A percentile compares a stretch with the other conserved stretches of the same genome.
These are phyloP conservation scores for Gynandropsis gynandra DNA, from an alignment of 345 rosid species.

Conservation along the genomic window DNA sequence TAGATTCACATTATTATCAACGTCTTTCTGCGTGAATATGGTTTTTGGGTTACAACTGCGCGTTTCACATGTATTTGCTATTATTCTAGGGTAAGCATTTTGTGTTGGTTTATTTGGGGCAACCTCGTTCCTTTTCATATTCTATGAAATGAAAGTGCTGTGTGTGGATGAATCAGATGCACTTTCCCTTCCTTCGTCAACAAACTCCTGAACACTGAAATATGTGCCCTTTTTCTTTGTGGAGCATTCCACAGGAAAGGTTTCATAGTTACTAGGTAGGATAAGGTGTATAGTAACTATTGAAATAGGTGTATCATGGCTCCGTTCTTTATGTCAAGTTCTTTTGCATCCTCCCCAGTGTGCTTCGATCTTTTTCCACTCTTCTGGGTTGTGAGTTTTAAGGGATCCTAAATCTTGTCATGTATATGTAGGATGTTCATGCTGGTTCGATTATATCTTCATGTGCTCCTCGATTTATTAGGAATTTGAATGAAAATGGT, in stretches of 20 bases:
- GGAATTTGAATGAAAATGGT: slow-evolving; percentile 17
- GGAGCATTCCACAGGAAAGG: slow-evolving; percentile 7
- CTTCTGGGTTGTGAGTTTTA: slow-evolving; percentile 2
- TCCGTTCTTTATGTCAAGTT: slow-evolving; percentile 7
- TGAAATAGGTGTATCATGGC: slow-evolving; percentile 6
- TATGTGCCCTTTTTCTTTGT: neutral
- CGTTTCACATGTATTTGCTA: too few species aligned
- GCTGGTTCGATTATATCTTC: slow-evolving; percentile 28
- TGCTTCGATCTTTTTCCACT: slow-evolving; percentile 1
- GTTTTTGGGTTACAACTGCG: neutral
- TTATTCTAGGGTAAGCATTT: too few species aligned
- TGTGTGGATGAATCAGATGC: neutral
- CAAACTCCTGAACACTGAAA: slow-evolving; percentile 4
- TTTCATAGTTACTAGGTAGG: neutral
- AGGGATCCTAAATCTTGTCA: slow-evolving; percentile 6
- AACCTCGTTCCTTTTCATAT: too few species aligned
- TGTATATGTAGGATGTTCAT: slow-evolving; percentile 32
- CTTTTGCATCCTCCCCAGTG: neutral
- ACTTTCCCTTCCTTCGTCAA: neutral
- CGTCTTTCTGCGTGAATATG: slow-evolving; percentile 4
- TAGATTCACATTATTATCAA: slow-evolving; percentile 3
- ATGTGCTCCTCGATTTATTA: slow-evolving; percentile 28
- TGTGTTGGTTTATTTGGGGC: too few species aligned
- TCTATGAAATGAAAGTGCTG: too few species aligned
- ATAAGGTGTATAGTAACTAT: slow-evolving; percentile 2